These are phyloP conservation scores for Candida patagonica DNA, from an alignment of 805 yeast species.

Conservation along the genomic window DNA sequence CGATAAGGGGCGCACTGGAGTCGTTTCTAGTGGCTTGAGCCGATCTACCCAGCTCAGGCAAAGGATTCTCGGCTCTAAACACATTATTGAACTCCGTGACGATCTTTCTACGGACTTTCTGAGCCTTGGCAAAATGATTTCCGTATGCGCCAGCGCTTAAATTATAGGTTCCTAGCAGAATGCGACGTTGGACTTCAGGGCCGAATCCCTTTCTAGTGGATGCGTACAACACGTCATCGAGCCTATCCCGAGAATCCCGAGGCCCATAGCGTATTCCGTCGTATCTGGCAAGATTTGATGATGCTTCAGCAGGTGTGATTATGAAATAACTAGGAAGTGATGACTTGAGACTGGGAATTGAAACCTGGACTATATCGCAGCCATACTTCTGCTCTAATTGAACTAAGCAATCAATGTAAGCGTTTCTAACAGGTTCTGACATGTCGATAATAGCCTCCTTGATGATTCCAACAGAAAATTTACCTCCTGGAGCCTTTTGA, in stretches of 20 bases:
- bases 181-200: constrained; percentile 71
- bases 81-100: constrained; percentile 57
- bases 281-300: constrained; percentile 80
- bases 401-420: constrained; percentile 40
- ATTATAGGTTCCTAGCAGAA: constrained; percentile 78
- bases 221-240: constrained; percentile 31
- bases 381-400: constrained; percentile 37
- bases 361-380: constrained; percentile 49
- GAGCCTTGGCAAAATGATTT: constrained; percentile 73
- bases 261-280: constrained; percentile 86
- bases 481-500: constrained; percentile 6
- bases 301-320: constrained; percentile 85
- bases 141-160: constrained; percentile 64
- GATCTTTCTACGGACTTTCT: constrained; percentile 48
- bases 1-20: constrained; percentile 36
- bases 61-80: constrained; percentile 44
- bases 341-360: constrained; percentile 57
- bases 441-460: constrained; percentile 55
- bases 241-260: constrained; percentile 23
- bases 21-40: constrained; percentile 15
- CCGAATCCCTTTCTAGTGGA: constrained; percentile 70
- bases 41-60: constrained; percentile 12
- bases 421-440: constrained; percentile 35
- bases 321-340: constrained; percentile 80
- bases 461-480: constrained; percentile 61